phyloP scores from a whole-genome alignment of 2,329 filamentous ascomycete genomes.

The Neoarthrinium moseri region DNA sequence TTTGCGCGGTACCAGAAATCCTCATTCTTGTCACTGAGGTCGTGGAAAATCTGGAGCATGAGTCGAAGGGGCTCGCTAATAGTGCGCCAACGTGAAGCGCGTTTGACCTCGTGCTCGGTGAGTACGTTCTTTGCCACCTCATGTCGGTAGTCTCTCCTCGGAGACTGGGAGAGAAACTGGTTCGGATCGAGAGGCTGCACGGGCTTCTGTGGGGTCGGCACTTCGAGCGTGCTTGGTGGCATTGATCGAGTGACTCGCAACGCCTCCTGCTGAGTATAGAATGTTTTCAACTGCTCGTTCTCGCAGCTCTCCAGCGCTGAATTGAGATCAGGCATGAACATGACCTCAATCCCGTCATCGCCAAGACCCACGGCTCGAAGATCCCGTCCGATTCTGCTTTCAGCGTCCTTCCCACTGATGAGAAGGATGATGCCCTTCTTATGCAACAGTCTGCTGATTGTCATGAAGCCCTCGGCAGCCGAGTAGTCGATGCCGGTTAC shows the following conservation, averaged over 20 bases:
- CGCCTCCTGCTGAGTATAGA: slow-evolving; percentile 70
- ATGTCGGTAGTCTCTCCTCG: slow-evolving; percentile 74
- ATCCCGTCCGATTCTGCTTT: slow-evolving; percentile 72
- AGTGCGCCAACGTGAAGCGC: slow-evolving; percentile 71
- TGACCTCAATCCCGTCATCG: slow-evolving; percentile 69
- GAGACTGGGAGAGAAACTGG: slow-evolving; percentile 66
- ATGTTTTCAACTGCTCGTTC: slow-evolving; percentile 83
- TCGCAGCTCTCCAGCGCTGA: slow-evolving; percentile 92
- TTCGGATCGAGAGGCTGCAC: slow-evolving; percentile 26
- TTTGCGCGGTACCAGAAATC: slow-evolving; percentile 90
- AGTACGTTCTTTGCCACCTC: slow-evolving; percentile 77
- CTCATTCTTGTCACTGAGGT: slow-evolving; percentile 80
- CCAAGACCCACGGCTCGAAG: slow-evolving; percentile 82
- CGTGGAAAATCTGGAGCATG: slow-evolving; percentile 93
- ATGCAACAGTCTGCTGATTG: slow-evolving; percentile 80
- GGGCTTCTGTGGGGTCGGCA: slow-evolving; percentile 38
- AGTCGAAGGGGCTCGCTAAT: slow-evolving; percentile 90
- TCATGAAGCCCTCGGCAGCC: slow-evolving; percentile 90
- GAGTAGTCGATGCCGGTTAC: slow-evolving; percentile 96
- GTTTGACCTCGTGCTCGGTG: slow-evolving; percentile 59
- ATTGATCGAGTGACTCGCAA: slow-evolving; percentile 45
- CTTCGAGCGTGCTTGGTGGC: slow-evolving; percentile 45
- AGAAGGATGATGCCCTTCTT: slow-evolving; percentile 78
- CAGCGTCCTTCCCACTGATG: slow-evolving; percentile 77
- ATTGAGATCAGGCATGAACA: slow-evolving; percentile 86